Evolutionary conservation across 306 rosid genomes (phyloP), one percentile per base, ranked within the genome.

Genomic region (Prunus padus): DNA sequence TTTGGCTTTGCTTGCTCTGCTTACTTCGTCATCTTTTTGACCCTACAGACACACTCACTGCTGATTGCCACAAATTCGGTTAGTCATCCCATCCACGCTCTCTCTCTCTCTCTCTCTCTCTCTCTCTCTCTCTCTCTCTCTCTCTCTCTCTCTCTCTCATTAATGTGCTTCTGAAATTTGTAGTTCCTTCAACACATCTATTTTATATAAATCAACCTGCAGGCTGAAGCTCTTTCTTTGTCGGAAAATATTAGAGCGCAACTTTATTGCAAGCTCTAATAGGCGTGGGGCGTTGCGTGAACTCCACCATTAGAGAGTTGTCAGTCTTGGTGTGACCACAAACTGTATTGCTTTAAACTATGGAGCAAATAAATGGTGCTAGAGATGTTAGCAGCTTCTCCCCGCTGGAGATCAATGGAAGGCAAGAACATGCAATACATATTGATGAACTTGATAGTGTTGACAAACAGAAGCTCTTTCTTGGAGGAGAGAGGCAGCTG

Each of bases 381-480:
- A 10, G 8, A 57, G 31, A 23, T 23, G 30, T 11, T 4, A 30
- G 63, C 15, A 3, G 14, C 31, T 57, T 11, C 63, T 22, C 33
- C 3, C 18, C 30, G 15, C 7, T 4, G 63, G 33, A 9, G 63
- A 23, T 57, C 63, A 23, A 11, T 57, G 63, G 16, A 57, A 57
- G 3, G 63, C 33, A 57, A 22, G 31, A 23, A 57, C 63, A 57
- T 57, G 30, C 63, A 57, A 10, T 57, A 57, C 31, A 12, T 57
- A 22, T 8, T 10, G 63, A 57, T 14, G 80, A 84, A 65, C 78
- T 84, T 25, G 87, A 84, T 13, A 18, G 14, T 14, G 8, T 55
- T 52, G 50, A 52, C 11, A 82, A 84, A 66, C 77, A 84, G 5
- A 73, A 46, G 11, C 82, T 84, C 1, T 85, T 7, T 54, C 25